Percentiles rank a stretch among this genome's conserved stretches.
phyloP scores from a whole-genome alignment of 176 grass and related monocot species.

The Dactylis glomerata region DNA sequence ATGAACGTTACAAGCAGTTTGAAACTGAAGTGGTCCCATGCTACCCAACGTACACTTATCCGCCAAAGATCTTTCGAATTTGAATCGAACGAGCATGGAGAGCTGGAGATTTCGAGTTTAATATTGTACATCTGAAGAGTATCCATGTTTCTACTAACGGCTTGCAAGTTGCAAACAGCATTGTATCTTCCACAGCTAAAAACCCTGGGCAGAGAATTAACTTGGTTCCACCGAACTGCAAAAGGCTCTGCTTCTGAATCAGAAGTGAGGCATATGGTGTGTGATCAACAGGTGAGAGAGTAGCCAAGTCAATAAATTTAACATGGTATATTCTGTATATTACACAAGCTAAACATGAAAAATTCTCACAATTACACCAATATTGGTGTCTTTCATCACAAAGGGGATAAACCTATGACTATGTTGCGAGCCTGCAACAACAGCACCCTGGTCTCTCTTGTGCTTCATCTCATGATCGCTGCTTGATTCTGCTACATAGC shows the following conservation, averaged over 20 bases:
- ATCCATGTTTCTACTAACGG: neutral
- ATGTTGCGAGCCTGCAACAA: conserved; percentile 42
- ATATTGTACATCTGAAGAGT: conserved; percentile 5
- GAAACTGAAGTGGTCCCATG: conserved; percentile 27
- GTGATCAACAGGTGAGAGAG: neutral
- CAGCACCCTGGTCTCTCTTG: neutral
- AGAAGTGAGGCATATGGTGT: neutral
- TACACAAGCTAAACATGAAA: conserved; percentile 16
- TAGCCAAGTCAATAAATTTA: neutral
- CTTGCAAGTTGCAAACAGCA: neutral
- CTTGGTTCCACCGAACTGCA: neutral
- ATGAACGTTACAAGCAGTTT: neutral
- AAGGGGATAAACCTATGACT: neutral
- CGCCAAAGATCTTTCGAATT: conserved; percentile 33
- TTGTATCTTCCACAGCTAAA: neutral
- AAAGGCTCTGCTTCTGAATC: neutral
- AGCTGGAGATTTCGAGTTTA: neutral
- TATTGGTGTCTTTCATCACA: conserved; percentile 22
- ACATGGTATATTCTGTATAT: conserved; percentile 24
- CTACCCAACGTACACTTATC: conserved; percentile 12
- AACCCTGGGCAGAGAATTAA: neutral
- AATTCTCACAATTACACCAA: neutral
- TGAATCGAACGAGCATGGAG: conserved; percentile 12
- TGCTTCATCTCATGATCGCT: conserved; percentile 20
- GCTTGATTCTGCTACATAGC: conserved; percentile 28